Evolutionary conservation across 208 protist species (phyloP).

Genomic region (Trypanosoma scelopori): DNA sequence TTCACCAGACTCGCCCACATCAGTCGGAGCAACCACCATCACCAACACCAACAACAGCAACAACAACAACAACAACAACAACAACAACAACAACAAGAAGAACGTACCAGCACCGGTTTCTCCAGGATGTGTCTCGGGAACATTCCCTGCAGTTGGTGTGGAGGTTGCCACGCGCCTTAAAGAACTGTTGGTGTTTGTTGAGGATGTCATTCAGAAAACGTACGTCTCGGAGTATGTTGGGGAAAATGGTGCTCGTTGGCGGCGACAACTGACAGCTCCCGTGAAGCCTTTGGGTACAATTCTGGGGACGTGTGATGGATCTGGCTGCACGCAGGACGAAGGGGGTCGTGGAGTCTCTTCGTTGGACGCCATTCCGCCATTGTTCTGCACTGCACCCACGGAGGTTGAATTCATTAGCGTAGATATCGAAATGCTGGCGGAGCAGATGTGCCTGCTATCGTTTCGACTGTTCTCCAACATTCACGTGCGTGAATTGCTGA

Average conservation of each 20-base stretch:
- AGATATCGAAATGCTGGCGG: slow-evolving; percentile 31
- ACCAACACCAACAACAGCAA: not conserved
- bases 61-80: not conserved
- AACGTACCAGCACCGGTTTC: not conserved
- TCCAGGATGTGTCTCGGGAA: not conserved
- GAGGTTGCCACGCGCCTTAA: slow-evolving; percentile 9
- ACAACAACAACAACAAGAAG: not conserved
- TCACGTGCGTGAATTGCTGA: slow-evolving; percentile 58
- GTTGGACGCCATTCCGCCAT: not conserved
- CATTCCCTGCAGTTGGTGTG: not conserved
- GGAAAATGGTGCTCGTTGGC: not conserved
- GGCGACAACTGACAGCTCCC: not conserved
- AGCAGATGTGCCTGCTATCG: slow-evolving; percentile 62
- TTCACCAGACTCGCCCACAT: not conserved
- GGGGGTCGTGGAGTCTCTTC: not conserved
- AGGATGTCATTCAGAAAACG: not conserved
- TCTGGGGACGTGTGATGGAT: not conserved
- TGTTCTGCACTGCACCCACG: not conserved
- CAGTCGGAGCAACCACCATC: too few species aligned
- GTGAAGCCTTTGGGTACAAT: slow-evolving; percentile 17
- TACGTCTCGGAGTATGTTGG: not conserved
- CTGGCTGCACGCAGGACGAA: not conserved
- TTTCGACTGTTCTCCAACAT: slow-evolving; percentile 61
- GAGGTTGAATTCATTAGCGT: slow-evolving; percentile 21
- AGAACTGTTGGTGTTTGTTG: slow-evolving; percentile 12